Base-by-base conservation (phyloP, 129 eudicot genomes). In the Glebionis coronaria region DNA sequence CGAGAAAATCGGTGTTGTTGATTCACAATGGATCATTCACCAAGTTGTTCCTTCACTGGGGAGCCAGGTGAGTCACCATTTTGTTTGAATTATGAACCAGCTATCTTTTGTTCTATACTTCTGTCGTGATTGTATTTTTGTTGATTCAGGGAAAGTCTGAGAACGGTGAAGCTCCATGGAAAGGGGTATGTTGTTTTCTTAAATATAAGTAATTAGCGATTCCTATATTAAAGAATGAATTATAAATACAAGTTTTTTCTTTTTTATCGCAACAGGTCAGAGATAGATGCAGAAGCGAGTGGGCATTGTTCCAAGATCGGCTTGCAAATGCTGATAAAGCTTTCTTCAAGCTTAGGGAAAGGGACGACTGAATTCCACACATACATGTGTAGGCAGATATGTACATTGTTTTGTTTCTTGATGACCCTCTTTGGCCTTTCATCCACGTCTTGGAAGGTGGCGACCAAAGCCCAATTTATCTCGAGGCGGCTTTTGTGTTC, bases 21-120 rank as follows among this genome's bases (percentile, higher is more conserved):
- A 92, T 79, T 85, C 96, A 65, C 98, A 92, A 50, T 92, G 98
- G 98, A 84, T 92, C 70, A 79, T 92, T 72, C 98, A 92, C 84
- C 94, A 92, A 92, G 96, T 86, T 5, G 84, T 92, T 61, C 98
- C 98, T 65, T 92, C 98, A 11, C 81, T 92, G 42, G 98, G 98
- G 62, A 84, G 73, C 65, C 96, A 92, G 95, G 98, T 84, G 65
- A 80, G 82, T 45, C 65, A 54, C 40, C 42, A 10, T 60, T 49
- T 8, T 51, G 19, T 57, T 58, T 69, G 14, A 38, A 58, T 23
- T 20, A 9, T 46, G 10, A 58, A 11, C 15, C 27, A 0, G 49
- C 58, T 56, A 25, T 56, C 44, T 47, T 56, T 56, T 42, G 10
- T 46, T 31, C n/a, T 3, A 38, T 61, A 25, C 58, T 28, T 4